Conservation (phyloP, 2,329 filamentous ascomycete species). For the Fusarium albidum region DNA sequence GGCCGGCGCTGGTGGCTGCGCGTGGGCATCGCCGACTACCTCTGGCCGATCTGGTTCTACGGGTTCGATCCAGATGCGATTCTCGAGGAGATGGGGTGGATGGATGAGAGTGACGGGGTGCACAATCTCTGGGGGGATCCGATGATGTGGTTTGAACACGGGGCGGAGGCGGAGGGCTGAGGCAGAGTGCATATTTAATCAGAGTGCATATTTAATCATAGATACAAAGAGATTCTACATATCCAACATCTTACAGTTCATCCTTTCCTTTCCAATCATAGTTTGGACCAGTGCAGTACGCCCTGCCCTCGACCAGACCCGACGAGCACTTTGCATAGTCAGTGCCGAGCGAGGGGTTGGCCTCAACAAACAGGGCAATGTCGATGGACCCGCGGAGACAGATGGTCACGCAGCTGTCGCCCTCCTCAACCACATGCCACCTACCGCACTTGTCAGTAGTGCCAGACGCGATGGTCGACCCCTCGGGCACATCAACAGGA, state of each 20-base stretch:
- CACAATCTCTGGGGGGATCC: conserved; percentile 28
- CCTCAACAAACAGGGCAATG: conserved; percentile 15
- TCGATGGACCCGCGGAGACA: conserved; percentile 15
- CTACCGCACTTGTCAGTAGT: conserved; percentile 9
- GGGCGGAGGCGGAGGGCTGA: conserved; percentile 1
- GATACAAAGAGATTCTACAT: conserved; percentile 1
- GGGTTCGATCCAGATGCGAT: conserved; percentile 17
- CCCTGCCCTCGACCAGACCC: conserved; percentile 8
- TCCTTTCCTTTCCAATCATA: too few species aligned
- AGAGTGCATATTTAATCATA: neutral
- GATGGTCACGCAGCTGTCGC: conserved; percentile 9
- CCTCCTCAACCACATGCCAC: conserved; percentile 11
- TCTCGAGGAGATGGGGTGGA: conserved; percentile 25
- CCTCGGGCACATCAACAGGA: conserved; percentile 4
- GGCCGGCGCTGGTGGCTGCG: conserved; percentile 23
- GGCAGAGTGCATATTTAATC: neutral
- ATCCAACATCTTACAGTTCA: too few species aligned
- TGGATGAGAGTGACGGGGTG: conserved; percentile 17
- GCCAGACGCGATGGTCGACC: conserved; percentile 4
- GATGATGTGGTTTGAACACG: conserved; percentile 12
- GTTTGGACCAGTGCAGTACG: conserved; percentile 19
- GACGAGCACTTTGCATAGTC: conserved; percentile 12
- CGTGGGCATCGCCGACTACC: conserved; percentile 24
- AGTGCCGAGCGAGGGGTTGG: conserved; percentile 17
- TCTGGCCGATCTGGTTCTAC: conserved; percentile 25